Conservation (phyloP, 306 rosid genomes). For the Fragaria ananassa region DNA sequence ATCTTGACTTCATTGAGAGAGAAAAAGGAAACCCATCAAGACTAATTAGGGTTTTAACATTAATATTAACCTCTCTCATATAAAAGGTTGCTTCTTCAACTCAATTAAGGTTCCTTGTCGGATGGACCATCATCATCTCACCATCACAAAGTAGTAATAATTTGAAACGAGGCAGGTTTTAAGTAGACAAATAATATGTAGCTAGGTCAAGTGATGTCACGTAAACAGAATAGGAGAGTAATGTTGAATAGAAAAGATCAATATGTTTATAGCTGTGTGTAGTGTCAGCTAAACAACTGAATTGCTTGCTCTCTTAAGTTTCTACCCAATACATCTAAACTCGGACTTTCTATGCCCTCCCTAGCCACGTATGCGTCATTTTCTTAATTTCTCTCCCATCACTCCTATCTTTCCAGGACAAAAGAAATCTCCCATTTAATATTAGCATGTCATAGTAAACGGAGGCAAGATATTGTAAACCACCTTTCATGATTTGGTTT, state of each 20-base stretch:
- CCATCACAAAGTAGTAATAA: constrained; percentile 18
- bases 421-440: not conserved
- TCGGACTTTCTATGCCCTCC: constrained; percentile 45
- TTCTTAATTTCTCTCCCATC: not conserved
- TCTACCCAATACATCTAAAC: constrained; percentile 78
- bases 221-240: constrained; percentile 20
- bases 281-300: constrained; percentile 71
- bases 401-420: constrained; percentile 17
- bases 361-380: constrained; percentile 12
- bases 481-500: not conserved
- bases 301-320: constrained; percentile 60
- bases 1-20: constrained; percentile 1
- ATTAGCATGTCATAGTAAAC: not conserved
- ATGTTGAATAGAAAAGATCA: constrained; percentile 5
- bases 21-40: not conserved
- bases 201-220: constrained; percentile 47
- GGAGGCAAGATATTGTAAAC: not conserved
- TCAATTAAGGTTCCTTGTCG: constrained; percentile 46
- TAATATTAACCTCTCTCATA: not conserved
- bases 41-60: not conserved
- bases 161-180: constrained; percentile 11
- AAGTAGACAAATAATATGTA: constrained; percentile 5
- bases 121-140: constrained; percentile 44
- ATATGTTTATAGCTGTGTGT: constrained; percentile 29
- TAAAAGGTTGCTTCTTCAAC: constrained; percentile 46